Evolutionary conservation across 257 asterid species (phyloP).

Genomic region (Ajuga chamaepitys): DNA sequence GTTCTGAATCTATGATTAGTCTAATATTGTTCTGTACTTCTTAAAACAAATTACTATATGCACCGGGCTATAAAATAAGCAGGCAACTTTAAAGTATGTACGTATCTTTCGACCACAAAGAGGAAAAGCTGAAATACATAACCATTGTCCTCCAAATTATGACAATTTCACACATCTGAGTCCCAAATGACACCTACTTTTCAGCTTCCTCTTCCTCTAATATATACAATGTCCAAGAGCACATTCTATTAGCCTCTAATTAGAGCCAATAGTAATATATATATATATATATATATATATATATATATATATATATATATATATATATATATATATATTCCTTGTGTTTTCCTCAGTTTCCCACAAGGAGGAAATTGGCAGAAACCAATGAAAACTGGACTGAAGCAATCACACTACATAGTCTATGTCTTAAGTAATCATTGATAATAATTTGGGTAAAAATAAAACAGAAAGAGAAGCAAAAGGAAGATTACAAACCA

Average conservation of each 20-base stretch:
- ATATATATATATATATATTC: background rate
- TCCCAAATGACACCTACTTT: too few relatives aligned
- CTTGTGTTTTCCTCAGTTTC: background rate
- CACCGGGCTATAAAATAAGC: too few relatives aligned
- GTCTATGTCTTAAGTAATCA: background rate
- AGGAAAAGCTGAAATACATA: background rate
- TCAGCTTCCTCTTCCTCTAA: too few relatives aligned
- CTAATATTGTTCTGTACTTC: background rate
- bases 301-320: background rate
- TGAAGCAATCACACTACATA: background rate
- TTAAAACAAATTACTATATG: background rate
- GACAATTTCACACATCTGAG: too few relatives aligned
- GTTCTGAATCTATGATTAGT: background rate
- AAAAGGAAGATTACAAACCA: conserved; percentile 44
- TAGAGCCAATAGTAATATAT: background rate
- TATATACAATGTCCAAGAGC: too few relatives aligned
- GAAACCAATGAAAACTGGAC: background rate
- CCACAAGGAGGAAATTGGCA: too few relatives aligned
- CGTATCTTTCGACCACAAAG: background rate
- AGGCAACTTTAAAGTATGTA: too few relatives aligned
- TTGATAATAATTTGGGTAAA: background rate
- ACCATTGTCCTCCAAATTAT: too few relatives aligned
- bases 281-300: background rate
- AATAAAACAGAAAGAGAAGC: background rate
- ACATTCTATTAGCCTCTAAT: background rate